These are phyloP conservation scores for Spathaspora arborariae DNA, from an alignment of 805 yeast species.

Conservation along the genomic window DNA sequence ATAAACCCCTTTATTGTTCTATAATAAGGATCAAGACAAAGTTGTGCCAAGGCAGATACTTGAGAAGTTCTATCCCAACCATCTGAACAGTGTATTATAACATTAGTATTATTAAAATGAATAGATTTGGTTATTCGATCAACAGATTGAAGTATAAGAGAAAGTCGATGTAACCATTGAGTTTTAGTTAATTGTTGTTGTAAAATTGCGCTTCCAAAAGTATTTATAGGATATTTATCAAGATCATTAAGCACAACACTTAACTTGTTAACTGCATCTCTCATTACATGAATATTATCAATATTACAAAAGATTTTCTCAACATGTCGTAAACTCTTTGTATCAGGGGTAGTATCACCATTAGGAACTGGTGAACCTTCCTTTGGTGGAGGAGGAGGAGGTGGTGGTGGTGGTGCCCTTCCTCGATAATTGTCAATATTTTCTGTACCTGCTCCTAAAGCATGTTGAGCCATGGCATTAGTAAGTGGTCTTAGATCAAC, in stretches of 20 bases:
- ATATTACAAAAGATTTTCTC: slow-evolving; percentile 82
- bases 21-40: slow-evolving; percentile 86
- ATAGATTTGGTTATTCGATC: slow-evolving; percentile 79
- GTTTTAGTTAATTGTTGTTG: slow-evolving; percentile 58
- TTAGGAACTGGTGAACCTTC: neutral
- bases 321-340: slow-evolving; percentile 31
- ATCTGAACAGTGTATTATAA: slow-evolving; percentile 91
- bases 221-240: slow-evolving; percentile 47
- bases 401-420: neutral
- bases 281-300: slow-evolving; percentile 93
- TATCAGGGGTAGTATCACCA: neutral
- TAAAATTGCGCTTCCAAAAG: slow-evolving; percentile 20
- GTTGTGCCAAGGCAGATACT: slow-evolving; percentile 73
- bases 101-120: slow-evolving; percentile 76
- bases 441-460: slow-evolving; percentile 97
- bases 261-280: slow-evolving; percentile 71
- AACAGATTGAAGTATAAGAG: slow-evolving; percentile 67
- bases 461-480: slow-evolving; percentile 94
- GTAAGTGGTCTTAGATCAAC: slow-evolving; percentile 92
- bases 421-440: slow-evolving; percentile 79
- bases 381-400: neutral
- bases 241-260: slow-evolving; percentile 61
- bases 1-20: slow-evolving; percentile 87
- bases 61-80: slow-evolving; percentile 99
- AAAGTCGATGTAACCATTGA: slow-evolving; percentile 75